These are phyloP conservation scores for Dendrobium chrysotoxum DNA, from an alignment of 106 monocot genomes.

Conservation along the genomic window DNA sequence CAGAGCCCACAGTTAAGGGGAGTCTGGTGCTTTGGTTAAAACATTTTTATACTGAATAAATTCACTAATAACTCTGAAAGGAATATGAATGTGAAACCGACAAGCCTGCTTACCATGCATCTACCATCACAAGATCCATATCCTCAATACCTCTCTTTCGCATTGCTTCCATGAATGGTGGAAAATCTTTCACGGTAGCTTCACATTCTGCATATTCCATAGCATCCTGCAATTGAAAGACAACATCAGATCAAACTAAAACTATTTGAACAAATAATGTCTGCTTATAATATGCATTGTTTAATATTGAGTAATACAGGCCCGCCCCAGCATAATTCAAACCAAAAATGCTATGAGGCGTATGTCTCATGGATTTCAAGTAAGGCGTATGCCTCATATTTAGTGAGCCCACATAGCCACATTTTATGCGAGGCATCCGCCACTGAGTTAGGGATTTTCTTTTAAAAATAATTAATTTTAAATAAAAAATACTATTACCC, in stretches of 20 bases:
- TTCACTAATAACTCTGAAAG: not conserved
- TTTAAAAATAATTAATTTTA: too few relatives aligned
- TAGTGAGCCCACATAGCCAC: too few relatives aligned
- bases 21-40: not conserved
- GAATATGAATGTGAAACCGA: not conserved
- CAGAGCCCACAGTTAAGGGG: not conserved
- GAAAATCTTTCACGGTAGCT: slow-evolving; percentile 82
- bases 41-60: not conserved
- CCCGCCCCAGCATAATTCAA: too few relatives aligned
- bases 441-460: too few relatives aligned
- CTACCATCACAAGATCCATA: slow-evolving; percentile 99
- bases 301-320: too few relatives aligned
- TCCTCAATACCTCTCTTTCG: slow-evolving; percentile 95
- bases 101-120: slow-evolving; percentile 69
- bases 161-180: slow-evolving; percentile 94
- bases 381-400: too few relatives aligned
- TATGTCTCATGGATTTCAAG: too few relatives aligned
- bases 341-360: too few relatives aligned
- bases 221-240: slow-evolving; percentile 61
- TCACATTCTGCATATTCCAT: slow-evolving; percentile 98
- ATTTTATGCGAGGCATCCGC: too few relatives aligned
- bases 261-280: not conserved
- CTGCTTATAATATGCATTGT: not conserved
- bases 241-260: not conserved
- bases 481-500: too few relatives aligned